A percentile compares a stretch with the other conserved stretches of the same genome.
These are phyloP conservation scores for Microsporum ferrugineum DNA, from an alignment of 2,329 filamentous ascomycete genomes.

Conservation along the genomic window DNA sequence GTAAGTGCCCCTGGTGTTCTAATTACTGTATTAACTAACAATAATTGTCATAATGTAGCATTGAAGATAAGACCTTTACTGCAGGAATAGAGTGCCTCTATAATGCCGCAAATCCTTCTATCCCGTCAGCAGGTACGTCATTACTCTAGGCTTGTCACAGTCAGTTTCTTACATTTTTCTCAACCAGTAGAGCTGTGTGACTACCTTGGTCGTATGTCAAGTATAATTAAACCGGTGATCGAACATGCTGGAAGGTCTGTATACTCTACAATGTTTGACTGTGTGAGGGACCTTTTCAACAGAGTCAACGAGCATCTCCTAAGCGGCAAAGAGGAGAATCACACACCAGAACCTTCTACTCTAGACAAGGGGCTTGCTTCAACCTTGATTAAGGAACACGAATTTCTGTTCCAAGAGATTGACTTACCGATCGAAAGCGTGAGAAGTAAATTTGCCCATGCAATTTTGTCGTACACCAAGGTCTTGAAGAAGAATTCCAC, in stretches of 20 bases:
- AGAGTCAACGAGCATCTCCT: conserved; percentile 21
- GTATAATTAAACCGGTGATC: conserved; percentile 23
- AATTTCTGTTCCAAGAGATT: conserved; percentile 24
- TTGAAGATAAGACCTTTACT: conserved; percentile 27
- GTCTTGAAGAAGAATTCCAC: conserved; percentile 18
- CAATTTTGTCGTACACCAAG: conserved; percentile 24
- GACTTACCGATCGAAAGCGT: conserved; percentile 28
- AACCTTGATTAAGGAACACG: conserved; percentile 21
- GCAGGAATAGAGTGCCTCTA: conserved; percentile 31
- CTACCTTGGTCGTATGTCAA: conserved; percentile 22
- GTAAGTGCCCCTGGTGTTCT: conserved; percentile 13
- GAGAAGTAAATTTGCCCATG: conserved; percentile 29
- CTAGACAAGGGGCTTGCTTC: conserved; percentile 16
- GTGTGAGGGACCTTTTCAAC: conserved; percentile 25
- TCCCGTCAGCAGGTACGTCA: conserved; percentile 10
- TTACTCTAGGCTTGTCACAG: conserved; percentile 17
- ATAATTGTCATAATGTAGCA: conserved; percentile 12
- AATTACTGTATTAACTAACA: background rate
- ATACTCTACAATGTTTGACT: conserved; percentile 26
- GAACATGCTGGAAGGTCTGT: conserved; percentile 25
- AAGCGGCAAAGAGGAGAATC: background rate
- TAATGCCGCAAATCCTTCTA: conserved; percentile 26
- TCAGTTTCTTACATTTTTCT: conserved; percentile 14
- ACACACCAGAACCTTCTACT: conserved; percentile 3
- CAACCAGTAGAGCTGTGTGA: conserved; percentile 20